Evolutionary conservation across 2,329 filamentous ascomycete genomes (phyloP), one percentile per base, ranked within the genome.

Genomic region (Fusarium miscanthi): DNA sequence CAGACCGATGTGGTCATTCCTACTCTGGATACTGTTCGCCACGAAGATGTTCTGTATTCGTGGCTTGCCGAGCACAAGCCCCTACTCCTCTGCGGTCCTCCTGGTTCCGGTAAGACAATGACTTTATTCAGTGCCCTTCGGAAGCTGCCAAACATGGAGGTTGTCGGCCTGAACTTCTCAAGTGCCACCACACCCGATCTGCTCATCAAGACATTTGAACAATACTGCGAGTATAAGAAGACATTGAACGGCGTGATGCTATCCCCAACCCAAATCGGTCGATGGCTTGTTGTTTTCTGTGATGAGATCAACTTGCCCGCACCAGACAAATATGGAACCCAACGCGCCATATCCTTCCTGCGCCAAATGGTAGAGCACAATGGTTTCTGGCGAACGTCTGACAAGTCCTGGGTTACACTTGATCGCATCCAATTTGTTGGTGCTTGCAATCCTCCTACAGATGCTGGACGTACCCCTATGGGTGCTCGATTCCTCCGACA

Each of bases 191-290:
- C 96, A 1, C 97, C 96, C 2, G 97, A 99, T 81, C 90, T 99
- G 33, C 89, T 99, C 70, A 95, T 99, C 86, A 99, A 99, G 87
- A 99, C 97, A 0, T 97, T 99, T 75, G 96, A 99, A 84, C 97
- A 99, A 81, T 98, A 99, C 82, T 99, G 96, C 83, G 96, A 99
- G 83, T 99, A 99, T 85, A 97, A 95, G 86, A 99, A 99, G 88
- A 98, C 96, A 0, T 86, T 98, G 52, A 98, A 96, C 79, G 96
- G 96, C 45, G 94, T 98, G 25, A 93, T 98, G 78, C 92, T 99
- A 73, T 97, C 95, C 30, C 96, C 96, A 0, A 97, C 93, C 11
- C 97, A 99, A 81, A 97, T 99, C 76, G 96, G 96, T 27, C 92
- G 95, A 75, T 99, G 96, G 96, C 88, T 99, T 41, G 95, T 99